phyloP scores from a whole-genome alignment of 371 early-diverging fungal genomes.

The Basidiobolus heterosporus region DNA sequence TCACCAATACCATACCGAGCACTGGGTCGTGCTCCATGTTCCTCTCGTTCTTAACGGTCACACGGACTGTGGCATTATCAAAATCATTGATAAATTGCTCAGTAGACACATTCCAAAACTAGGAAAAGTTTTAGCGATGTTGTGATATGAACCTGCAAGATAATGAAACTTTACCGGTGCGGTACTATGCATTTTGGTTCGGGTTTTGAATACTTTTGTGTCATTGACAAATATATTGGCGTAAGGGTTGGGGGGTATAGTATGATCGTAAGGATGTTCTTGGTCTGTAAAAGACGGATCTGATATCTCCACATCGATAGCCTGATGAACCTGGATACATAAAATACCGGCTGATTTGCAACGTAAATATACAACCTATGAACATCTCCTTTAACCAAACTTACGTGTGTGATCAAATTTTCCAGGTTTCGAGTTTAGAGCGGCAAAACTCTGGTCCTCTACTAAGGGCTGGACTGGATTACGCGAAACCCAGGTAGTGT shows the following conservation, averaged over 20 bases:
- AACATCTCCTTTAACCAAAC: too few species aligned
- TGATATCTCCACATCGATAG: slow-evolving; percentile 4
- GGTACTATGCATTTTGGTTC: not conserved
- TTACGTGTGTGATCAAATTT: too few species aligned
- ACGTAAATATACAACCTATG: too few species aligned
- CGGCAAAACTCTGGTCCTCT: too few species aligned
- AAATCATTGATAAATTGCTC: slow-evolving; percentile 8
- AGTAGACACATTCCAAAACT: slow-evolving; percentile 7
- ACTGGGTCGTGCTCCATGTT: slow-evolving; percentile 7
- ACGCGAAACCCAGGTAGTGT: too few species aligned
- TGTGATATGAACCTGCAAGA: not conserved
- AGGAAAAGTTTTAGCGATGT: too few species aligned
- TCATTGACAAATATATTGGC: slow-evolving; percentile 7
- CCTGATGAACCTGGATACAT: slow-evolving; percentile 5
- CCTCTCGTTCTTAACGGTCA: slow-evolving; percentile 5
- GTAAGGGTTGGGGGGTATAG: slow-evolving; percentile 6
- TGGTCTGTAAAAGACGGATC: slow-evolving; percentile 1
- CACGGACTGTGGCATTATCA: slow-evolving; percentile 2
- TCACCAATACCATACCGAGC: slow-evolving; percentile 3
- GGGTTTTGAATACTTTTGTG: not conserved
- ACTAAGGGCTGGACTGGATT: too few species aligned
- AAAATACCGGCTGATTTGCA: slow-evolving; percentile 3
- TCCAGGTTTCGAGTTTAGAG: too few species aligned
- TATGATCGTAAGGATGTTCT: not conserved
- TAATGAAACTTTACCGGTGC: not conserved